phyloP scores from a whole-genome alignment of 176 grass and related monocot species.

The Rhynchospora pubera region DNA sequence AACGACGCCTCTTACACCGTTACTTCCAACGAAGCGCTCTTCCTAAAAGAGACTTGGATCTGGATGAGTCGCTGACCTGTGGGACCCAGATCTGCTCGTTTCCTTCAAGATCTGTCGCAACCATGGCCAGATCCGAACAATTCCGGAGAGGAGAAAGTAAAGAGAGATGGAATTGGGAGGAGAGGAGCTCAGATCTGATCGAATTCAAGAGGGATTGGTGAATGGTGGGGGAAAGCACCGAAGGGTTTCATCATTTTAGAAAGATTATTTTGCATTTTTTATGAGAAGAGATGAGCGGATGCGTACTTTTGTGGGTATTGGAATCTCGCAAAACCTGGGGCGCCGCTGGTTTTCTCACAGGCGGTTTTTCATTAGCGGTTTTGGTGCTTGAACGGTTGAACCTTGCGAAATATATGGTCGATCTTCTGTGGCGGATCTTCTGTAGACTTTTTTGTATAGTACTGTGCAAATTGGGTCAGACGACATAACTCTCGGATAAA shows the following conservation, averaged over 20 bases:
- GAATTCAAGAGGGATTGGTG: background rate
- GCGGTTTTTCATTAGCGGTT: background rate
- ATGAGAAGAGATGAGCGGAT: background rate
- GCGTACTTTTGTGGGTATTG: background rate
- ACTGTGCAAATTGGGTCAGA: background rate
- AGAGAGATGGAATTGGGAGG: too few relatives aligned
- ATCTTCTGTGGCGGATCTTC: background rate
- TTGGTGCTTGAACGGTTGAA: background rate
- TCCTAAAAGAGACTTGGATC: background rate
- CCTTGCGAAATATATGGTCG: background rate
- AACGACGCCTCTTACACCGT: background rate
- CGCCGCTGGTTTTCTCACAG: background rate
- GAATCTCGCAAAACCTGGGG: background rate
- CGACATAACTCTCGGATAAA: background rate
- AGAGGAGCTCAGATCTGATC: background rate
- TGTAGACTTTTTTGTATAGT: background rate
- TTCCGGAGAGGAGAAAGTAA: background rate
- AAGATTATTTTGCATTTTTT: background rate
- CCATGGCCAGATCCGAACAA: background rate
- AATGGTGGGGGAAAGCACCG: too few relatives aligned
- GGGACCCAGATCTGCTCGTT: background rate
- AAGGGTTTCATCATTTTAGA: conserved; percentile 10
- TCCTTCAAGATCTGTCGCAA: background rate
- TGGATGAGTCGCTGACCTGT: background rate
- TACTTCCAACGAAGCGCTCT: background rate